Conservation (phyloP, 352 stramenopile genomes). For the Phytophthora vignae region DNA sequence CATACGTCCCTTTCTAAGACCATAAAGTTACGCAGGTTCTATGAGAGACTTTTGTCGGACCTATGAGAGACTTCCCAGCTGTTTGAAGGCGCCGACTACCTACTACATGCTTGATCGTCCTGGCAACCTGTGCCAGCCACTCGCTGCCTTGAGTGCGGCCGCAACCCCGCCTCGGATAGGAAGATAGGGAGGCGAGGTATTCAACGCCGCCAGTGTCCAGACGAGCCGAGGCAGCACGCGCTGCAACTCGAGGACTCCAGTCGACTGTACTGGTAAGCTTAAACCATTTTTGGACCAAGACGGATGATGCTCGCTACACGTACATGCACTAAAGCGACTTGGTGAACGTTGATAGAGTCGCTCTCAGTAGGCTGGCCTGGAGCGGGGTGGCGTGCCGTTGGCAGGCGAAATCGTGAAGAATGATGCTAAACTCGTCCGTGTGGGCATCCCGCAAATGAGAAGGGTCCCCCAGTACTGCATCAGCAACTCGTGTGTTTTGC, state of each 20-base stretch:
- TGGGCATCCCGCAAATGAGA: not conserved
- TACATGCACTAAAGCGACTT: not conserved
- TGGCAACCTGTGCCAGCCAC: constrained; percentile 21
- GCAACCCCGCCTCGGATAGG: constrained; percentile 3
- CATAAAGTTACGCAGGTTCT: constrained; percentile 6
- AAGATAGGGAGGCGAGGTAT: constrained; percentile 1
- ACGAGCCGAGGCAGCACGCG: not conserved
- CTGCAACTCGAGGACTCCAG: not conserved
- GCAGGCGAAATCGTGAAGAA: too few species aligned
- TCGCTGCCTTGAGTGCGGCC: constrained; percentile 4
- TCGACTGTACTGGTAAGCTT: not conserved
- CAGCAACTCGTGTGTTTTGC: too few species aligned
- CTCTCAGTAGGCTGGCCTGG: not conserved
- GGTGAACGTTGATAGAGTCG: not conserved
- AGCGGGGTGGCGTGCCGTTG: not conserved
- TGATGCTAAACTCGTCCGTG: too few species aligned
- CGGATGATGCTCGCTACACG: not conserved
- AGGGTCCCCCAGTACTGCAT: not conserved
- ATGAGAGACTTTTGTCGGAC: constrained; percentile 6
- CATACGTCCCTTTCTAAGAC: not conserved
- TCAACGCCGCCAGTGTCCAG: not conserved
- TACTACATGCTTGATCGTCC: not conserved
- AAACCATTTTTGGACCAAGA: not conserved
- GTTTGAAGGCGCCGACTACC: constrained; percentile 19
- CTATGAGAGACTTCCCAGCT: constrained; percentile 37